Conservation (phyloP, 352 stramenopile species). For the Phytophthora idaei region DNA sequence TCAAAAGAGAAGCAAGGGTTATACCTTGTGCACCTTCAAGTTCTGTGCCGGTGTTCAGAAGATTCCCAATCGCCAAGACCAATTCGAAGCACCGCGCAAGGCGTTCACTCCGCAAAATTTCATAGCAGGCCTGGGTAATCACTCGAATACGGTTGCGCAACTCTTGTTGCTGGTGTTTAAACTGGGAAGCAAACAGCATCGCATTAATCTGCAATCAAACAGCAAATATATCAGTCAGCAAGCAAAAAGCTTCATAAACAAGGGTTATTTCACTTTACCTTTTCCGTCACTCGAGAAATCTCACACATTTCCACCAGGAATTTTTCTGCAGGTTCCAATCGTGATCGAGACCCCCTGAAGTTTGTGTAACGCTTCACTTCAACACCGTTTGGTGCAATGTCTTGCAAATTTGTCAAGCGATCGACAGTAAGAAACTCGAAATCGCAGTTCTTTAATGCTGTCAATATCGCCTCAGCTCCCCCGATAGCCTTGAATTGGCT, state of each 20-base stretch:
- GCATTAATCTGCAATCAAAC: conserved; percentile 51
- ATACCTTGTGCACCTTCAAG: conserved; percentile 71
- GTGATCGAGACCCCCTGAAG: conserved; percentile 57
- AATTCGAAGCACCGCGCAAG: conserved; percentile 80
- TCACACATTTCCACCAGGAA: conserved; percentile 81
- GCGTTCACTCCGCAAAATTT: conserved; percentile 72
- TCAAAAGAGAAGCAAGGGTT: conserved; percentile 76
- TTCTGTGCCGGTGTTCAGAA: conserved; percentile 76
- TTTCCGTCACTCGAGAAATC: conserved; percentile 71
- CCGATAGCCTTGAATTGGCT: conserved; percentile 75
- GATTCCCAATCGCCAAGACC: conserved; percentile 74
- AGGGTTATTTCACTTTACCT: conserved; percentile 27
- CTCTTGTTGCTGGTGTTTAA: conserved; percentile 61
- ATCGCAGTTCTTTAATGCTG: conserved; percentile 53
- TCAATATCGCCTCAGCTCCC: conserved; percentile 53
- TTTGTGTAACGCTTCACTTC: conserved; percentile 77
- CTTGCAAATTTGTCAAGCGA: conserved; percentile 58
- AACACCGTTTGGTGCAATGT: conserved; percentile 70
- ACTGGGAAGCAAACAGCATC: conserved; percentile 75
- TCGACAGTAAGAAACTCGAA: conserved; percentile 69
- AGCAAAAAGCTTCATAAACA: neutral
- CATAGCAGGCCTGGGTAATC: conserved; percentile 66
- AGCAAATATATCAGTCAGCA: conserved; percentile 2
- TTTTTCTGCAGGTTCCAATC: conserved; percentile 59
- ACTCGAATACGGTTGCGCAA: conserved; percentile 47